A percentile compares a stretch with the other conserved stretches of the same genome.
Evolutionary conservation across 495 filamentous ascomycete species (phyloP).

Genomic region (Penicillium parvum): DNA sequence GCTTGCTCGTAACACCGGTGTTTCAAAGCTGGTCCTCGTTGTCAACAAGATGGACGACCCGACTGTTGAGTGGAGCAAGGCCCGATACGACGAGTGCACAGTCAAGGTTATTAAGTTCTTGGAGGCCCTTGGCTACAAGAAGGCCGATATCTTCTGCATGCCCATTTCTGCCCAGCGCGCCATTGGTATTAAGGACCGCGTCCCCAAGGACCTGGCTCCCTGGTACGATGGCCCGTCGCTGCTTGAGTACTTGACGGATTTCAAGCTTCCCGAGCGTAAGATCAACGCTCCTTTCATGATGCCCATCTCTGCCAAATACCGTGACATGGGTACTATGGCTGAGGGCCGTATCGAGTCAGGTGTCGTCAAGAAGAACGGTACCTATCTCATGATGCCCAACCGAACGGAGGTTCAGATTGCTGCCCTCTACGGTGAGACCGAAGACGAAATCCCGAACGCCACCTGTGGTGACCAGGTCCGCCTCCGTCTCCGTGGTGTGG

Average conservation of each 20-base stretch:
- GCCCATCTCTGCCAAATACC: conserved; percentile 92
- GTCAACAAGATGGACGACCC: conserved; percentile 98
- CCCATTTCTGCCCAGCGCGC: conserved; percentile 88
- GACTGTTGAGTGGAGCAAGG: conserved; percentile 92
- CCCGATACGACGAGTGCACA: conserved; percentile 86
- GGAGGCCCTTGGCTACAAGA: conserved; percentile 89
- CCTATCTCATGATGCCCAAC: conserved; percentile 91
- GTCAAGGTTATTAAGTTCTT: conserved; percentile 84
- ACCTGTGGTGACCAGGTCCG: conserved; percentile 95
- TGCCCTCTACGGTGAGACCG: conserved; percentile 89
- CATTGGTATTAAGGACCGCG: conserved; percentile 79
- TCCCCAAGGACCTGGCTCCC: conserved; percentile 67
- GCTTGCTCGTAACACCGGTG: conserved; percentile 95
- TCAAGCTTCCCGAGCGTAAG: conserved; percentile 91
- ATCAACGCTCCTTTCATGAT: conserved; percentile 99
- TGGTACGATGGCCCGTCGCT: conserved; percentile 94
- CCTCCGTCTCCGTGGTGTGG: conserved; percentile 83
- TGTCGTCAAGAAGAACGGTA: conserved; percentile 79
- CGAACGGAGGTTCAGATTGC: conserved; percentile 71
- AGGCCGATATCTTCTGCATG: conserved; percentile 91
- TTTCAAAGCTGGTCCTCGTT: conserved; percentile 86
- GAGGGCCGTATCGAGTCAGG: conserved; percentile 97
- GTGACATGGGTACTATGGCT: conserved; percentile 94
- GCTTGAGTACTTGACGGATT: conserved; percentile 85
- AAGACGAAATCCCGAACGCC: conserved; percentile 78